These are phyloP conservation scores for Hamamelis virginiana DNA, from an alignment of 164 flowering plant species.

Conservation along the genomic window DNA sequence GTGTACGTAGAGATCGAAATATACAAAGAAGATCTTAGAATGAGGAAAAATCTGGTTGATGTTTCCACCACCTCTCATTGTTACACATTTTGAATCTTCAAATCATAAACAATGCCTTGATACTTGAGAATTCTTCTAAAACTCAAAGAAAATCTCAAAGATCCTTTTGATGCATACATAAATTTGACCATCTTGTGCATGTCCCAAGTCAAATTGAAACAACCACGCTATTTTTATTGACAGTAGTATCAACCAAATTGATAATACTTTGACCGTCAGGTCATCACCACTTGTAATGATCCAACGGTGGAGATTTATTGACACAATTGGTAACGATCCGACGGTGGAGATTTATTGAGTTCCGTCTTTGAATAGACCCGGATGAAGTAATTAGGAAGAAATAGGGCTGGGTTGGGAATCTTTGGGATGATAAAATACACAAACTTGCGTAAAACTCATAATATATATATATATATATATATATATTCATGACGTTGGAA, in stretches of 20 bases:
- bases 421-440: background rate
- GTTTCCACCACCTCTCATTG: constrained; percentile 14
- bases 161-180: constrained; percentile 16
- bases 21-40: constrained; percentile 27
- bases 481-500: background rate
- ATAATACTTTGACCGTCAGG: background rate
- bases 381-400: no score
- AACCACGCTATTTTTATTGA: background rate
- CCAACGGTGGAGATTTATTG: no score
- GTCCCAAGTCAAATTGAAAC: background rate
- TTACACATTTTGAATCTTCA: background rate
- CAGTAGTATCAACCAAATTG: no score
- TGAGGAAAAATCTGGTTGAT: constrained; percentile 17
- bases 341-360: background rate
- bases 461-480: no score
- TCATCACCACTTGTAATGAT: no score
- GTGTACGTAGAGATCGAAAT: constrained; percentile 16
- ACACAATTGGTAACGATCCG: no score
- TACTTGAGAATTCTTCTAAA: constrained; percentile 2
- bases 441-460: constrained; percentile 8
- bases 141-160: constrained; percentile 3
- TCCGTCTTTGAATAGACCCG: background rate
- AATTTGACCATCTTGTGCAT: constrained; percentile 16
- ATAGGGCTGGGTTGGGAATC: constrained; percentile 16
- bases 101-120: background rate